phyloP scores from a whole-genome alignment of 768 basidiomycete species.

The Steccherinum ochraceum region DNA sequence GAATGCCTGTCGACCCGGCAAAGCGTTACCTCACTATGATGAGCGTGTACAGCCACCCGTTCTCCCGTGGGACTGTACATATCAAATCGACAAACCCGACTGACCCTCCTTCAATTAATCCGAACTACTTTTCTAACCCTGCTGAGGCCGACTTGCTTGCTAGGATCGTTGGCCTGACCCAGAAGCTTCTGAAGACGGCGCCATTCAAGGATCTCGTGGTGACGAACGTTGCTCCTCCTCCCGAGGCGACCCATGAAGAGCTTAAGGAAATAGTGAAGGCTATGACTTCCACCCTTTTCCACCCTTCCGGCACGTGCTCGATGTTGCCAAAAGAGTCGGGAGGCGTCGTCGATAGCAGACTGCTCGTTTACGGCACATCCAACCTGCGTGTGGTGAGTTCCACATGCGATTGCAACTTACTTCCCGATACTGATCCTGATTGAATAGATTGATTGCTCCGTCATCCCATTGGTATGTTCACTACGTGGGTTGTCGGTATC shows the following conservation, averaged over 20 bases:
- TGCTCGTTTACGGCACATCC: conserved; percentile 28
- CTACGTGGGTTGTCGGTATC: too few relatives aligned
- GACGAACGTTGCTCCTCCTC: not conserved
- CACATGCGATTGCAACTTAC: too few relatives aligned
- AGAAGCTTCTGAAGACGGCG: not conserved
- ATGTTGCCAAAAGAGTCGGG: conserved; percentile 2
- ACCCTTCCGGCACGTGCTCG: not conserved
- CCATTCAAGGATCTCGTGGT: conserved; percentile 2
- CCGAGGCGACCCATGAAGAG: not conserved
- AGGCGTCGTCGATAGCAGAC: conserved; percentile 3
- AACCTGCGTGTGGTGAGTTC: conserved; percentile 30
- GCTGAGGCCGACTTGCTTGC: conserved; percentile 1
- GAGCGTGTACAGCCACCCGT: conserved; percentile 7
- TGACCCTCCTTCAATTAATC: conserved; percentile 5
- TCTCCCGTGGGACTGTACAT: conserved; percentile 17
- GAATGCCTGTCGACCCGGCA: conserved; percentile 1
- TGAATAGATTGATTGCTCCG: not conserved
- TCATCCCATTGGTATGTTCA: not conserved
- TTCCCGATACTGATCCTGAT: too few relatives aligned
- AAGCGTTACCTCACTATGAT: conserved; percentile 6
- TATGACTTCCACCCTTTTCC: not conserved
- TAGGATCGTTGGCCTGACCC: not conserved
- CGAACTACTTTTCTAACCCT: conserved; percentile 4
- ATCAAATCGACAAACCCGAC: conserved; percentile 11
- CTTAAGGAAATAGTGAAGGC: not conserved